Percentiles rank a stretch among this genome's conserved stretches.
phyloP scores from a whole-genome alignment of 2,329 filamentous ascomycete genomes.

The Ploettnerulaceae sp. region DNA sequence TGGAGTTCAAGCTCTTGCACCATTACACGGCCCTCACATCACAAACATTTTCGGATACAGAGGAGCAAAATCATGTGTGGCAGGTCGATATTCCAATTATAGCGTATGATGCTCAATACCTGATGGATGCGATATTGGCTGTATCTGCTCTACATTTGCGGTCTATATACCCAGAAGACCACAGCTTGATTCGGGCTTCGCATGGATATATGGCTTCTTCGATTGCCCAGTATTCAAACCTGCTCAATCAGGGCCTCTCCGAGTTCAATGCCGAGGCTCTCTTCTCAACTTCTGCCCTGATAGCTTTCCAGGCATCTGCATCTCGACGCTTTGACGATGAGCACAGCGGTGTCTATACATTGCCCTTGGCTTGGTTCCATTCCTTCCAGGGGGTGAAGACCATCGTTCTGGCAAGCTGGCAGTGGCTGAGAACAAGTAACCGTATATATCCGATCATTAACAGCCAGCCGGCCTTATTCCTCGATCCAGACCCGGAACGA shows the following conservation, averaged over 20 bases:
- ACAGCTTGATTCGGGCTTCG: slow-evolving; percentile 54
- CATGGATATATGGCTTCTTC: slow-evolving; percentile 62
- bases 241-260: slow-evolving; percentile 52
- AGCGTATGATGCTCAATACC: slow-evolving; percentile 55
- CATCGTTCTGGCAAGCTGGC: slow-evolving; percentile 59
- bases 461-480: slow-evolving; percentile 56
- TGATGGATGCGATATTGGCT: slow-evolving; percentile 60
- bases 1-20: slow-evolving; percentile 60
- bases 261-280: slow-evolving; percentile 56
- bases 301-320: slow-evolving; percentile 63
- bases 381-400: slow-evolving; percentile 64
- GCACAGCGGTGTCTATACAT: slow-evolving; percentile 44
- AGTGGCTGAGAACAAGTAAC: slow-evolving; percentile 54
- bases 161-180: slow-evolving; percentile 52
- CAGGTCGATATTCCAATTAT: slow-evolving; percentile 54
- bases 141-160: slow-evolving; percentile 60
- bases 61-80: slow-evolving; percentile 54
- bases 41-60: slow-evolving; percentile 51
- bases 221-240: slow-evolving; percentile 54
- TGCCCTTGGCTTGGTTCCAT: slow-evolving; percentile 63
- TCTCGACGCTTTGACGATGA: slow-evolving; percentile 58
- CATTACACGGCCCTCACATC: slow-evolving; percentile 58
- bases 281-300: slow-evolving; percentile 57
- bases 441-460: slow-evolving; percentile 58
- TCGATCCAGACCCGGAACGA: slow-evolving; percentile 50